phyloP scores from a whole-genome alignment of 2,329 filamentous ascomycete species.

The Curvularia lunata region DNA sequence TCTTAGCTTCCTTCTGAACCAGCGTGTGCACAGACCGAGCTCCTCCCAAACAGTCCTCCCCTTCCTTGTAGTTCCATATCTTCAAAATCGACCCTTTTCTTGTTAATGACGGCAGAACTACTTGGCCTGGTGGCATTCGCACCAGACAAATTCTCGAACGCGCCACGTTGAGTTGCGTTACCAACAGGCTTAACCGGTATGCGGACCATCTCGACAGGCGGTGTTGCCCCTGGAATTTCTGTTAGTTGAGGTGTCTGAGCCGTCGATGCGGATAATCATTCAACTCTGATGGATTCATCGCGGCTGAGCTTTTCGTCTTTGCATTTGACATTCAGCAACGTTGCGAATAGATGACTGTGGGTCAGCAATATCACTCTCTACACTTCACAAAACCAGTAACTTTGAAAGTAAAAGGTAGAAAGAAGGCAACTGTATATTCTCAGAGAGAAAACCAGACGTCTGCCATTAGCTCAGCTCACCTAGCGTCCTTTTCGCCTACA shows the following conservation, averaged over 20 bases:
- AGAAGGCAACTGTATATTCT: neutral
- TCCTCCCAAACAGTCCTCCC: constrained; percentile 20
- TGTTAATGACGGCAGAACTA: constrained; percentile 1
- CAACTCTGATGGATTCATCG: constrained; percentile 46
- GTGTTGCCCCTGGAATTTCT: constrained; percentile 21
- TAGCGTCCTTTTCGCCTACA: neutral
- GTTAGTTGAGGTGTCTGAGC: constrained; percentile 17
- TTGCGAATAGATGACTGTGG: neutral
- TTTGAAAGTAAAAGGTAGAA: neutral
- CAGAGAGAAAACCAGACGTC: neutral
- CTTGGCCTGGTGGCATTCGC: constrained; percentile 10
- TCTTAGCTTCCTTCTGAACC: neutral
- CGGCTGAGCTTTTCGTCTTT: constrained; percentile 44
- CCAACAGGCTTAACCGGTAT: constrained; percentile 20
- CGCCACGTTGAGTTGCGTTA: constrained; percentile 6
- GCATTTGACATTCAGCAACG: constrained; percentile 31
- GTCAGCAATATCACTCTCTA: neutral
- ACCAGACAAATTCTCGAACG: neutral
- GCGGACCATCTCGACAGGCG: constrained; percentile 27
- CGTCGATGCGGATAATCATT: constrained; percentile 36
- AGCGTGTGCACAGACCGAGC: constrained; percentile 11
- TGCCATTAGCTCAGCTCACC: neutral
- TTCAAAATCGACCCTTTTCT: constrained; percentile 7
- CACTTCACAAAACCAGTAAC: neutral
- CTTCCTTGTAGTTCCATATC: constrained; percentile 17